These are phyloP conservation scores for Crucibulum laeve DNA, from an alignment of 768 basidiomycete species.

Conservation along the genomic window DNA sequence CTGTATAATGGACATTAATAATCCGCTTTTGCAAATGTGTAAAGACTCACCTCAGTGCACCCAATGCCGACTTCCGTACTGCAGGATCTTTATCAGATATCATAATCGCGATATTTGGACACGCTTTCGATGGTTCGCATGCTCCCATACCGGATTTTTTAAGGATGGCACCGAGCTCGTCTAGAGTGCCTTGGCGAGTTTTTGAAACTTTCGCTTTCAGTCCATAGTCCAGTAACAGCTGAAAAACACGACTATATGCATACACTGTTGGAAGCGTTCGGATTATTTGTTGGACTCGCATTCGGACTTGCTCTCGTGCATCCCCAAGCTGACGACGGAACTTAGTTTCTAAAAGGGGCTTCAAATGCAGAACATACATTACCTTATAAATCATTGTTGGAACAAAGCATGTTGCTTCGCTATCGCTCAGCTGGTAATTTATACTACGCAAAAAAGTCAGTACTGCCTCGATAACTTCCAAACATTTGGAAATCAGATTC, in stretches of 20 bases:
- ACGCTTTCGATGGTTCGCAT: constrained; percentile 78
- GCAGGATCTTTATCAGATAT: constrained; percentile 87
- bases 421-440: constrained; percentile 77
- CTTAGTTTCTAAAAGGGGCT: too few species aligned
- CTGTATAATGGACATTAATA: constrained; percentile 32
- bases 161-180: constrained; percentile 74
- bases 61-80: constrained; percentile 84
- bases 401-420: constrained; percentile 83
- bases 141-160: constrained; percentile 80
- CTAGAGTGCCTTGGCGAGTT: constrained; percentile 82
- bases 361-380: constrained; percentile 7
- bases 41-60: constrained; percentile 63
- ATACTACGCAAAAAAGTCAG: constrained; percentile 68
- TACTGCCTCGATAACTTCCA: constrained; percentile 82
- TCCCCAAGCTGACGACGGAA: constrained; percentile 88
- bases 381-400: constrained; percentile 91
- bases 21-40: constrained; percentile 2
- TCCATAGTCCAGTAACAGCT: constrained; percentile 83
- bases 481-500: constrained; percentile 79
- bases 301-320: constrained; percentile 75
- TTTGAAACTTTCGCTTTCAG: constrained; percentile 88
- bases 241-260: constrained; percentile 89
- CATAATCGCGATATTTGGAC: constrained; percentile 71
- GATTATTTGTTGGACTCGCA: constrained; percentile 79
- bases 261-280: constrained; percentile 86